A percentile compares a stretch with the other conserved stretches of the same genome.
phyloP scores from a whole-genome alignment of 106 monocot genomes.

The Phalaenopsis aphrodite region DNA sequence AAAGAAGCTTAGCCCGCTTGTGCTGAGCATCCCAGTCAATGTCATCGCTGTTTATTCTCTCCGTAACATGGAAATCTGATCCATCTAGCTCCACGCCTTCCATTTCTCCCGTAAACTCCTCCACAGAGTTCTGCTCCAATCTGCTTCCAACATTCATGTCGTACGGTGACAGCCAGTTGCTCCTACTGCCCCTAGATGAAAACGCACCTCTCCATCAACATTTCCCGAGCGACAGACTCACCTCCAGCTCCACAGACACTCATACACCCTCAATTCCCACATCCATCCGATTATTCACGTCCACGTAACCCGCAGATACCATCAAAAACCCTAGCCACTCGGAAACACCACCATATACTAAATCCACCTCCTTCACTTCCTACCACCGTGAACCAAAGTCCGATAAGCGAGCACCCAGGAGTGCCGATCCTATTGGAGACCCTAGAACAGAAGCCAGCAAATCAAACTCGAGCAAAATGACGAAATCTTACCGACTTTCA shows the following conservation, averaged over 20 bases:
- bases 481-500: not conserved
- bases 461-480: not conserved
- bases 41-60: not conserved
- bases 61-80: not conserved
- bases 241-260: not conserved
- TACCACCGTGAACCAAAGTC: not conserved
- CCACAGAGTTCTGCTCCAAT: not conserved
- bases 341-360: not conserved
- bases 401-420: not conserved
- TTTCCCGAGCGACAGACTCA: constrained; percentile 2
- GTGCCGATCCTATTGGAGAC: not conserved
- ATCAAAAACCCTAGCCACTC: not conserved
- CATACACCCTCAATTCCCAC: not conserved
- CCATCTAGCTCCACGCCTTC: not conserved
- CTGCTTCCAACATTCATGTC: not conserved
- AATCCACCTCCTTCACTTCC: not conserved
- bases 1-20: constrained; percentile 9
- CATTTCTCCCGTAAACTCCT: constrained; percentile 1
- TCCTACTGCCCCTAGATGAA: not conserved
- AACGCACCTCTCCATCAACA: not conserved
- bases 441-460: constrained; percentile 3
- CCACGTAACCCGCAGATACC: not conserved
- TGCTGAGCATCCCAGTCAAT: not conserved
- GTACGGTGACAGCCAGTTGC: not conserved
- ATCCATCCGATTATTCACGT: not conserved